Percentiles rank a stretch among this genome's conserved stretches.
Conservation (phyloP, 176 grass and related monocot genomes). For the Metroxylon sagu region DNA sequence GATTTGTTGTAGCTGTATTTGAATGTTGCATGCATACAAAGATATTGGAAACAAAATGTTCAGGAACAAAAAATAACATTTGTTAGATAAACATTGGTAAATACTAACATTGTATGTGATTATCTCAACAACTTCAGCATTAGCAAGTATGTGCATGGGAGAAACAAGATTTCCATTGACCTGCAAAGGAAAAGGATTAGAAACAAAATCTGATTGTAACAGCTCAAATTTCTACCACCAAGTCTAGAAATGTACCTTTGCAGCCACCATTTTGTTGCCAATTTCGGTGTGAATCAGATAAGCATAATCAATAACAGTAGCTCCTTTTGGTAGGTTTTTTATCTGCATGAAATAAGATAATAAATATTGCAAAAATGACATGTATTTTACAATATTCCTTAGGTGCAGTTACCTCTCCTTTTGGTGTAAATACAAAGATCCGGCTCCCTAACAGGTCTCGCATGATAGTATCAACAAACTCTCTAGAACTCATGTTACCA, state of each 20-base stretch:
- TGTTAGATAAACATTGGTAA: slow-evolving; percentile 1
- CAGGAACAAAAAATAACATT: slow-evolving; percentile 19
- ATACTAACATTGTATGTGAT: slow-evolving; percentile 83
- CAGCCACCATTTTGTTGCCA: slow-evolving; percentile 90
- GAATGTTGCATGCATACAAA: no score
- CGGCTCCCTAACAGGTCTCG: slow-evolving; percentile 90
- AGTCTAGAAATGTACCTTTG: slow-evolving; percentile 50
- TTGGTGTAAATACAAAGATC: slow-evolving; percentile 96
- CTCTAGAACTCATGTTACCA: slow-evolving; percentile 95
- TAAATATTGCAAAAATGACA: not conserved
- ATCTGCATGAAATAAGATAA: slow-evolving; percentile 38
- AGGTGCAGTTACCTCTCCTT: slow-evolving; percentile 48
- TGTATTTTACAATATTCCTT: slow-evolving; percentile 1
- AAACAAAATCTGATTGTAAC: not conserved
- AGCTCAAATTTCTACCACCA: not conserved
- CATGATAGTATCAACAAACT: slow-evolving; percentile 92
- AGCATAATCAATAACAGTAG: slow-evolving; percentile 97
- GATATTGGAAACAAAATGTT: no score
- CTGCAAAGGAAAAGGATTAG: slow-evolving; percentile 40
- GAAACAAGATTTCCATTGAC: slow-evolving; percentile 93
- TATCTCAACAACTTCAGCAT: slow-evolving; percentile 98
- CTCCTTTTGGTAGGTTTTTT: slow-evolving; percentile 90
- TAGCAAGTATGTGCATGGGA: slow-evolving; percentile 77
- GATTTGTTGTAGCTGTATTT: no score
- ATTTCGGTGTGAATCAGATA: slow-evolving; percentile 98